These are phyloP conservation scores for Boletus pseudopeckii DNA, from an alignment of 768 basidiomycete genomes.

Conservation along the genomic window DNA sequence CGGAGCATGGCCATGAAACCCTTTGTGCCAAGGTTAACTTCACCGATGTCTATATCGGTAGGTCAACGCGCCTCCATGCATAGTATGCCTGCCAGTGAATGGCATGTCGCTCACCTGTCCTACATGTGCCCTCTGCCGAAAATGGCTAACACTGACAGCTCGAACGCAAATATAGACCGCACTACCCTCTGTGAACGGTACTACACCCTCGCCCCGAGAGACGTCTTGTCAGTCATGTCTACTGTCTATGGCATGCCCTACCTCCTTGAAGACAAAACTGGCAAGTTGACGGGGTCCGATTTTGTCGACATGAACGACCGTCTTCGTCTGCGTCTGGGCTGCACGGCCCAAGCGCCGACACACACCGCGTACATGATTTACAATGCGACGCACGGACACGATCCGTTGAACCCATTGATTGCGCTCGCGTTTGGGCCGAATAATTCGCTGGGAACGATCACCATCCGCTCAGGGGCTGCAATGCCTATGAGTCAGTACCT, in stretches of 20 bases:
- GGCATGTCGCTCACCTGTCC: slow-evolving; percentile 16
- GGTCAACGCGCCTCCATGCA: slow-evolving; percentile 13
- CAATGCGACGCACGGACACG: slow-evolving; percentile 32
- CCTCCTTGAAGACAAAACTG: slow-evolving; percentile 64
- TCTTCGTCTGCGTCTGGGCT: slow-evolving; percentile 46
- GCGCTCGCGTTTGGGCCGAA: slow-evolving; percentile 51
- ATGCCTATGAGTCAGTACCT: slow-evolving; percentile 56
- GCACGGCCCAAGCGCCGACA: slow-evolving; percentile 41
- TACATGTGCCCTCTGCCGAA: slow-evolving; percentile 22
- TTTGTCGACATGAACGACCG: slow-evolving; percentile 66
- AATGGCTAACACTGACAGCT: slow-evolving; percentile 12
- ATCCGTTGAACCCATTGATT: slow-evolving; percentile 38
- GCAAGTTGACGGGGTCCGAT: slow-evolving; percentile 49
- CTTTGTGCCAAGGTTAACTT: slow-evolving; percentile 14
- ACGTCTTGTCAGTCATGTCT: slow-evolving; percentile 17
- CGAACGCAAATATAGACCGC: slow-evolving; percentile 25
- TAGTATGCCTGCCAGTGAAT: slow-evolving; percentile 14
- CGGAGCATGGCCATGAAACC: slow-evolving; percentile 18
- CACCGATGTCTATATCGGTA: slow-evolving; percentile 21
- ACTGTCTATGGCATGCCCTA: slow-evolving; percentile 54
- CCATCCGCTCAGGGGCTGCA: slow-evolving; percentile 35
- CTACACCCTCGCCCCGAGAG: neutral
- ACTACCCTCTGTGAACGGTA: neutral
- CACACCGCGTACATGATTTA: slow-evolving; percentile 53
- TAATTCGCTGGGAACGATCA: slow-evolving; percentile 51